These are phyloP conservation scores for Aureobasidium namibiae DNA, from an alignment of 2,329 filamentous ascomycete genomes.

Conservation along the genomic window DNA sequence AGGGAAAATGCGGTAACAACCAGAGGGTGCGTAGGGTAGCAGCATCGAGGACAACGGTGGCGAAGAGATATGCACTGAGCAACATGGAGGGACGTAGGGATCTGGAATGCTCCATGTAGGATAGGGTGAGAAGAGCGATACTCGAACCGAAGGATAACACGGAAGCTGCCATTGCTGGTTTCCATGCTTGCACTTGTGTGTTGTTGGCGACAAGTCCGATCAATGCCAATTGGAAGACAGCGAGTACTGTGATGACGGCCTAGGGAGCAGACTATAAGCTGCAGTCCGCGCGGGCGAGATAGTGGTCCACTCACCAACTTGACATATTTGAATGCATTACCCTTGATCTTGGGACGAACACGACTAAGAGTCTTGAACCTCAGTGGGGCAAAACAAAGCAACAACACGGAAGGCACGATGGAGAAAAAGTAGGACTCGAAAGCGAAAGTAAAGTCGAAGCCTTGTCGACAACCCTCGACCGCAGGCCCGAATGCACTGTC, in stretches of 20 bases:
- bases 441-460: constrained; percentile 31
- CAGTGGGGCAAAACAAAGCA: constrained; percentile 24
- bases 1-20: constrained; percentile 25
- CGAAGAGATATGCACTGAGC: constrained; percentile 14
- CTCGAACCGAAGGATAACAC: background rate
- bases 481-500: constrained; percentile 13
- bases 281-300: background rate
- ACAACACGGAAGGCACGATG: constrained; percentile 24
- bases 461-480: constrained; percentile 20
- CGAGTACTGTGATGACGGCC: background rate
- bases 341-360: constrained; percentile 19
- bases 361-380: constrained; percentile 24
- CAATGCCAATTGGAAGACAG: constrained; percentile 3
- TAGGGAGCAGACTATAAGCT: background rate
- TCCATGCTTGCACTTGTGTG: background rate
- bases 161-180: background rate
- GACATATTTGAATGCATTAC: constrained; percentile 7
- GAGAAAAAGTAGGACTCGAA: constrained; percentile 30
- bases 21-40: constrained; percentile 12
- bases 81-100: constrained; percentile 14
- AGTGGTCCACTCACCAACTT: background rate
- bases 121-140: constrained; percentile 4
- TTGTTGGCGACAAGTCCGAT: constrained; percentile 5
- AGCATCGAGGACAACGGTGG: constrained; percentile 11
- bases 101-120: constrained; percentile 13